Base-by-base conservation (phyloP, 768 basidiomycete genomes). In the Serpula lacrymans region DNA sequence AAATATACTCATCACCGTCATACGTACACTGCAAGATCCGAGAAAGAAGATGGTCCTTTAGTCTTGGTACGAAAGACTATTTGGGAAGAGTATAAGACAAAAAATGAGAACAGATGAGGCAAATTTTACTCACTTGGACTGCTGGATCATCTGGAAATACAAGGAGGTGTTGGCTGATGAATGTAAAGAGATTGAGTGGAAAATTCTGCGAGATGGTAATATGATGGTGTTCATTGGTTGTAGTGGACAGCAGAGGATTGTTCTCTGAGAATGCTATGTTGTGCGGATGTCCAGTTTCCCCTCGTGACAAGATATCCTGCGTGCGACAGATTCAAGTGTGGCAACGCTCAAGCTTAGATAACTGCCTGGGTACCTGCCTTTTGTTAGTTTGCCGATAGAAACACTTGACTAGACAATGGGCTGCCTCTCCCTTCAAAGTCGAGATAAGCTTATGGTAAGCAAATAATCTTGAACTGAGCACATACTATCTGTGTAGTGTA, bases 351-450 rank as follows among this genome's bases (percentile, higher is more conserved):
- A 43, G 48, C 5, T 41, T 24, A 2, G 56, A 56, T 31, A 71
- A 65, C 33, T 70, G 63, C 1, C 38, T n/a, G 1, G 30, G 28
- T 11, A 47, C 42, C n/a, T 58, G 26, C 4, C 48, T 54, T 41
- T 68, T 69, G 48, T 67, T 69, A 0, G 67, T 67, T 1, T 50
- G 35, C 0, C 34, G 47, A 37, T 70, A 72, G 24, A 64, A 44
- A 0, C 48, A 50, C 47, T 75, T 72, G 16, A 66, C 48, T 0
- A 34, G 48, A 0, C 57, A 44, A 37, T 72, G 68, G 34, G 65
- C 55, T 0, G 56, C 49, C 45, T 69, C 68, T 14, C 64, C 59
- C 67, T 69, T 28, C 18, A 22, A 36, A n/a, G n/a, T n/a, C n/a
- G n/a, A n/a, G n/a, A n/a, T n/a, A n/a, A n/a, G n/a, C n/a, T n/a